Evolutionary conservation across 2,329 filamentous ascomycete species (phyloP).

Genomic region (Epicoccum nigrum): DNA sequence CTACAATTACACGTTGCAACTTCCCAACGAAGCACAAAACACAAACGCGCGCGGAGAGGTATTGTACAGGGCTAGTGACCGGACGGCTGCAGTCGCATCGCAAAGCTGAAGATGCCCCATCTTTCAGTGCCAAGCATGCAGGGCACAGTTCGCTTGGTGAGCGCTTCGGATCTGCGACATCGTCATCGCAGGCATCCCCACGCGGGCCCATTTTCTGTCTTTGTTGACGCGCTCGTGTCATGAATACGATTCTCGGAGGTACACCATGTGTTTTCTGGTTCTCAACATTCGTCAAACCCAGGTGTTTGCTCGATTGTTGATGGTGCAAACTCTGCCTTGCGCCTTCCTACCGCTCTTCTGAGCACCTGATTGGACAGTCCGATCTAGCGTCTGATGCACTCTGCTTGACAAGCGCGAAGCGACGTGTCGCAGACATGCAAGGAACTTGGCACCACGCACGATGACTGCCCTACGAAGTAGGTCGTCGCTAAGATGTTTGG

Average conservation of each 20-base stretch:
- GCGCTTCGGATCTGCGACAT: constrained; percentile 16
- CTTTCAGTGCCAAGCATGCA: constrained; percentile 17
- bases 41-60: constrained; percentile 8
- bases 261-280: no score
- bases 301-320: no score
- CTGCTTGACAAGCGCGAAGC: background rate
- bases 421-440: constrained; percentile 4
- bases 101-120: constrained; percentile 13
- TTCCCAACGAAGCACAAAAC: constrained; percentile 8
- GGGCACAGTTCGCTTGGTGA: constrained; percentile 26
- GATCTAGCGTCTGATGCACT: constrained; percentile 7
- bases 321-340: background rate
- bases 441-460: background rate
- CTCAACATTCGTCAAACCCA: no score
- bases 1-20: constrained; percentile 12
- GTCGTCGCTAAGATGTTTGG: no score
- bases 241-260: no score
- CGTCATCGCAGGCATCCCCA: constrained; percentile 4
- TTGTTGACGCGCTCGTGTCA: no score
- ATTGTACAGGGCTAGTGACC: constrained; percentile 7
- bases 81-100: constrained; percentile 8
- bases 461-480: background rate
- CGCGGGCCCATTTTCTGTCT: background rate
- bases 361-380: constrained; percentile 19
- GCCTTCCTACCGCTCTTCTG: background rate